Evolutionary conservation across 345 rosid species (phyloP), one percentile per base, ranked within the genome.

Genomic region (Sapria himalayana): DNA sequence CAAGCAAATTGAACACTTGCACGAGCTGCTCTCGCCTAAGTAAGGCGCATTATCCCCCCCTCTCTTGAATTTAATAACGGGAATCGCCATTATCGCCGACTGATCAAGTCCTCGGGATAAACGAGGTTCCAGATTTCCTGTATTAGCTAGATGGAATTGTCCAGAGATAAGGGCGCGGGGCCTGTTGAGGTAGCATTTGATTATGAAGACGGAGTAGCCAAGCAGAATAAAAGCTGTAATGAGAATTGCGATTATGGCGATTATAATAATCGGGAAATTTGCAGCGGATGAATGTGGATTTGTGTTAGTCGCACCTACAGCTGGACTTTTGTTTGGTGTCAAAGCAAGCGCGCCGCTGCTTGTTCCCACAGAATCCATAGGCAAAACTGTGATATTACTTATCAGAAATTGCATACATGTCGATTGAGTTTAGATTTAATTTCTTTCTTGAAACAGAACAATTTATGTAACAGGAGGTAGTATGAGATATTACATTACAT

Each of bases 171-270:
- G 85, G 27, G 76, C 66, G 3, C 74, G 48, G 56, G 76, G 92
- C 92, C 92, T 78, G 23, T 53, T 78, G 9, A 86, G 85, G 57
- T 94, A 78, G 50, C 97, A 86, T 55, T 81, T 81, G 56, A 86
- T 78, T 11, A 69, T 85, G 4, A 81, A 86, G 49, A 86, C 40
- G 46, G 81, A 81, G 43, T 86, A 86, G 69, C 97, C 66, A 17
- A 86, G 76, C 1, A 86, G 73, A 62, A 86, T 58, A 49, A 81
- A 78, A 25, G 74, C 77, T 2, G 89, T 81, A 33, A 92, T 89
- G 4, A 81, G 36, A 51, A 86, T 86, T 31, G 94, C 97, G 11
- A 86, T 70, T 9, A 78, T 56, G 4, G 92, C 78, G 15, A 86
- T 55, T 33, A 71, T 76, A 55, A 86, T 62, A 46, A 86, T 74